Conservation (phyloP, 1,139 yeast species). For the Casaregolazyma suthepensis region DNA sequence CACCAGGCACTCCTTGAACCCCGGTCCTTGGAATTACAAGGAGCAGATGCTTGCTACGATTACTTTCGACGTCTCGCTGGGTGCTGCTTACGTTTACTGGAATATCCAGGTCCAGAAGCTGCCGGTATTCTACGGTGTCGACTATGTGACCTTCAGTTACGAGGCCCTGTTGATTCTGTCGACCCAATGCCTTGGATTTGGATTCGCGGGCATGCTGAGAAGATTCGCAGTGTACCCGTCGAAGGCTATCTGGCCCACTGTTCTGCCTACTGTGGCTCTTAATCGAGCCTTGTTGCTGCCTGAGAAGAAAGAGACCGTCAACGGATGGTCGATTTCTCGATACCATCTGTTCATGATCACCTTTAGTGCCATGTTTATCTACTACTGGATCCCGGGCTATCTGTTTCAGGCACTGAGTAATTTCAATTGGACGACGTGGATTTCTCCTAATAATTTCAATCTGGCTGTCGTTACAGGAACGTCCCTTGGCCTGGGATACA, state of each 20-base stretch:
- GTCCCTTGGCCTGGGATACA: conserved; percentile 47
- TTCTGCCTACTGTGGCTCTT: conserved; percentile 49
- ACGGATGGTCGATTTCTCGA: conserved; percentile 49
- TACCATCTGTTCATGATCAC: conserved; percentile 41
- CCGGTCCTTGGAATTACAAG: conserved; percentile 62
- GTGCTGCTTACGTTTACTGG: conserved; percentile 9
- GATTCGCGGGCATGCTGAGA: conserved; percentile 56
- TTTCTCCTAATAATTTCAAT: conserved; percentile 47
- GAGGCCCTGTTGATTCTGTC: conserved; percentile 45
- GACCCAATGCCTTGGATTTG: conserved; percentile 55
- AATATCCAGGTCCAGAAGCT: conserved; percentile 9
- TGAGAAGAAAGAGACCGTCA: conserved; percentile 25
- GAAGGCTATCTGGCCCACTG: conserved; percentile 51
- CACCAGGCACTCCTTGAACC: conserved; percentile 41
- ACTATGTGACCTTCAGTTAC: conserved; percentile 45
- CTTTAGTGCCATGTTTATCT: conserved; percentile 40
- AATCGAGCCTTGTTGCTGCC: conserved; percentile 46
- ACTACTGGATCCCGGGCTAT: conserved; percentile 53
- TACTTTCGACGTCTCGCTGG: conserved; percentile 27
- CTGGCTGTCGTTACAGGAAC: conserved; percentile 52
- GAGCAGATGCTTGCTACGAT: conserved; percentile 62
- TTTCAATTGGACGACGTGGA: conserved; percentile 63
- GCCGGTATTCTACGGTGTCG: conserved; percentile 34
- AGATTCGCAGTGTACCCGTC: conserved; percentile 52
- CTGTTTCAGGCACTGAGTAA: conserved; percentile 44